A percentile compares a stretch with the other conserved stretches of the same genome.
phyloP scores from a whole-genome alignment of 23 red algal species.

The Gracilariopsis chorda region DNA sequence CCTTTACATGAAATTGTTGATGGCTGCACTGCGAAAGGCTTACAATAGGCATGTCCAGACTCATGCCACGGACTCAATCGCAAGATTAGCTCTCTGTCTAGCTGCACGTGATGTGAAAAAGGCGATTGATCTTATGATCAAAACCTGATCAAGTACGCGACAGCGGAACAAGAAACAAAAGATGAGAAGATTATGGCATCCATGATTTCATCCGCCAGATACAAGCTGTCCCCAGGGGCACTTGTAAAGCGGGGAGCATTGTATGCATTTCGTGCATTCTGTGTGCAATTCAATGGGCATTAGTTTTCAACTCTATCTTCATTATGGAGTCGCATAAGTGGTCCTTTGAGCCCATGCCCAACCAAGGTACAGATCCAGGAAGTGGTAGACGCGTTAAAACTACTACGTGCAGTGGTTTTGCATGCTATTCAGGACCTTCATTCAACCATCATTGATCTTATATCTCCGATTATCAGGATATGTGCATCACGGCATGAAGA shows the following conservation, averaged over 20 bases:
- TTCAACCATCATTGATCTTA: conserved; percentile 13
- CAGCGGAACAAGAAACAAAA: conserved; percentile 19
- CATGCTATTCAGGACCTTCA: conserved; percentile 13
- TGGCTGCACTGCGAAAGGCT: conserved; percentile 33
- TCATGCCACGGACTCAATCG: conserved; percentile 34
- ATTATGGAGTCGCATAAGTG: conserved; percentile 57
- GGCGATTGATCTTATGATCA: conserved; percentile 54
- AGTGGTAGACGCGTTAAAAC: conserved; percentile 40
- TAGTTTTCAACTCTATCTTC: conserved; percentile 63
- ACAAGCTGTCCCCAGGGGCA: background rate
- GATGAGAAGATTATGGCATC: conserved; percentile 35
- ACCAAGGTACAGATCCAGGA: background rate
- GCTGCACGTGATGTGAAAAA: conserved; percentile 32
- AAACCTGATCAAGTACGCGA: conserved; percentile 91
- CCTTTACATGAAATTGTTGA: conserved; percentile 72
- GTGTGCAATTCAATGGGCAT: conserved; percentile 33
- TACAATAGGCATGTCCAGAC: conserved; percentile 46
- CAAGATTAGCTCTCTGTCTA: conserved; percentile 56
- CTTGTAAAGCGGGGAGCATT: conserved; percentile 30
- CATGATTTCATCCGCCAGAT: background rate
- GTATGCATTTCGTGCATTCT: conserved; percentile 54
- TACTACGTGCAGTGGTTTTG: conserved; percentile 40
- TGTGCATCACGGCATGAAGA: conserved; percentile 37
- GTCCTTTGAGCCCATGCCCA: background rate
- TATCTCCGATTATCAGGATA: conserved; percentile 45